These are phyloP conservation scores for Mariannaea sp. DNA, from an alignment of 2,329 filamentous ascomycete genomes.

Conservation along the genomic window DNA sequence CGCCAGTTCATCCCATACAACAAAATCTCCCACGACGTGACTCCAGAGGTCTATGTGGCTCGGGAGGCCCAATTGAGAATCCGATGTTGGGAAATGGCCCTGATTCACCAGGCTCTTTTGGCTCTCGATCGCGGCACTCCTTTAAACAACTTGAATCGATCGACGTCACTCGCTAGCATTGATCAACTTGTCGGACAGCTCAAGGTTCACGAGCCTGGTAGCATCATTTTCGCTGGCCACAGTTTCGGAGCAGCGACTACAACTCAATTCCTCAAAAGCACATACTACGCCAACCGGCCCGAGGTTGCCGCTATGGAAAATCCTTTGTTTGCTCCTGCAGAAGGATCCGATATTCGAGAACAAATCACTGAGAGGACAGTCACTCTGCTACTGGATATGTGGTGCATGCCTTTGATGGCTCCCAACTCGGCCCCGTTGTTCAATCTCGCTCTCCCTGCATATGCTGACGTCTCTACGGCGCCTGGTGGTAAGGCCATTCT, in stretches of 20 bases:
- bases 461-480: constrained; percentile 55
- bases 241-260: constrained; percentile 79
- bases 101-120: constrained; percentile 70
- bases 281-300: constrained; percentile 66
- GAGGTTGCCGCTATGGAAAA: constrained; percentile 53
- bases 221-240: constrained; percentile 77
- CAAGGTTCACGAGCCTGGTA: constrained; percentile 72
- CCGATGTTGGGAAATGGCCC: constrained; percentile 77
- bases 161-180: constrained; percentile 52
- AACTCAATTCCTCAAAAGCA: constrained; percentile 78
- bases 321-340: constrained; percentile 65
- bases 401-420: constrained; percentile 74
- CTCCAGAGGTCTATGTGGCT: constrained; percentile 66
- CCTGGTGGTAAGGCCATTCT: constrained; percentile 65
- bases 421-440: constrained; percentile 67
- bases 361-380: constrained; percentile 73
- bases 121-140: constrained; percentile 63
- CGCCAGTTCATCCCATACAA: constrained; percentile 52
- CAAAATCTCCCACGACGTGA: constrained; percentile 65
- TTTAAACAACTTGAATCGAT: constrained; percentile 59
- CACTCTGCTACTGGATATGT: constrained; percentile 76
- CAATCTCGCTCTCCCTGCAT: constrained; percentile 74
- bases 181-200: constrained; percentile 64
- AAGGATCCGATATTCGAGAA: constrained; percentile 58
- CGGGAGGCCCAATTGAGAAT: constrained; percentile 75